Evolutionary conservation across 2,329 filamentous ascomycete genomes (phyloP), one percentile per base, ranked within the genome.

Genomic region (Claviceps sp.): DNA sequence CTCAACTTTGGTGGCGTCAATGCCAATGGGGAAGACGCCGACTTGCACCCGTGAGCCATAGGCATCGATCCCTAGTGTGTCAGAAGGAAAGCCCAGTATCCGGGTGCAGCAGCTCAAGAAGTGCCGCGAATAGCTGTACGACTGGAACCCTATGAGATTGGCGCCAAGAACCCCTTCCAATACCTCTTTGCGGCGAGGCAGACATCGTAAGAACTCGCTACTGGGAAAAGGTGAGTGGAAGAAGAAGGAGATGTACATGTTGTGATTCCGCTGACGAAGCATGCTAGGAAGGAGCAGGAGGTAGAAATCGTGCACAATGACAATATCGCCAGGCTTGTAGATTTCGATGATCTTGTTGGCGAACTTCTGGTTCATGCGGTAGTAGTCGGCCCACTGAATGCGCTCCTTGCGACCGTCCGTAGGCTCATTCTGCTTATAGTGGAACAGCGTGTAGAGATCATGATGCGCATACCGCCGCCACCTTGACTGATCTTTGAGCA

Each of bases 61-160:
- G 3, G 88, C 87, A 64, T 95, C 88, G 5, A 96, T 87, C 5
- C 90, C 88, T 4, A 84, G 82, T 1, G 82, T 82, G 53, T 90
- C 89, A 0, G 88, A 94, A 45, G 88, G 85, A 62, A 95, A 95
- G n/a, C 87, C 86, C 7, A 96, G 76, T 47, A 96, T 85, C 26
- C 90, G 82, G 1, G 88, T 94, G 68, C 90, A 96, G 70, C 90
- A 96, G 57, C 88, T 95, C 39, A 88, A 82, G 66, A 97, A 97
- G 67, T 97, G 91, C 23, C 90, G 82, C 14, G 90, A 91, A 67
- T 95, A 97, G 66, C 89, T 93, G 71, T 89, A 93, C 7, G 89
- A 93, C 68, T 97, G 91, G 71, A 97, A 96, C 1, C 89, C 90
- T 56, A 97, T 81, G 72, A 97, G 83, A 67, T 96, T 96, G 52